Conservation (phyloP, 768 basidiomycete species). For the button mushroom (Agaricus bisporus) region DNA sequence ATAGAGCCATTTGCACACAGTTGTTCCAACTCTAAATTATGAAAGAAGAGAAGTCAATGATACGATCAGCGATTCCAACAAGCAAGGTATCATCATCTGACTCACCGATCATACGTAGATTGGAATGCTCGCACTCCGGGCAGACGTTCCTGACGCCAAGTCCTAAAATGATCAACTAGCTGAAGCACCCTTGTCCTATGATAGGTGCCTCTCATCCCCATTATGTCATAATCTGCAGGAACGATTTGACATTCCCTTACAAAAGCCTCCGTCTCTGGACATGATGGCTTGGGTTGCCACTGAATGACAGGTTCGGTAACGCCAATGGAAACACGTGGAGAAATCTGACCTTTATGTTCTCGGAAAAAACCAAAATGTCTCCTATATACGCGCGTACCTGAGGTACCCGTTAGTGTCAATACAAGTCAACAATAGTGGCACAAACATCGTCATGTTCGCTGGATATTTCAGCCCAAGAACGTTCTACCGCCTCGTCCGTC, state of each 20-base stretch:
- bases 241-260: constrained; percentile 58
- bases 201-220: constrained; percentile 64
- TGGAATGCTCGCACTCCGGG: constrained; percentile 77
- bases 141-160: constrained; percentile 65
- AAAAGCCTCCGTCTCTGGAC: constrained; percentile 55
- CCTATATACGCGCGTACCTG: constrained; percentile 74
- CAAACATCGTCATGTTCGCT: constrained; percentile 77
- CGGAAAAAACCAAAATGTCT: constrained; percentile 65
- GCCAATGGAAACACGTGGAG: background rate
- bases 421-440: constrained; percentile 7
- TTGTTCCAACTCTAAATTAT: constrained; percentile 47
- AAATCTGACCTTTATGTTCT: constrained; percentile 60
- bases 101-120: constrained; percentile 77
- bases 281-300: constrained; percentile 62
- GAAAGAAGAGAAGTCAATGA: constrained; percentile 3
- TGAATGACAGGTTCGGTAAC: constrained; percentile 19
- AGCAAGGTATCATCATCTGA: constrained; percentile 1
- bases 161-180: constrained; percentile 56
- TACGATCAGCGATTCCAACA: background rate
- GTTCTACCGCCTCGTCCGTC: constrained; percentile 59
- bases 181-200: constrained; percentile 53
- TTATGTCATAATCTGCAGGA: constrained; percentile 59
- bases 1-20: constrained; percentile 74
- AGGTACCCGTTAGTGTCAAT: constrained; percentile 2
- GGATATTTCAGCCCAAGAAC: constrained; percentile 65